Conservation (phyloP, 2,329 filamentous ascomycete genomes). For the Penicillium sp. region DNA sequence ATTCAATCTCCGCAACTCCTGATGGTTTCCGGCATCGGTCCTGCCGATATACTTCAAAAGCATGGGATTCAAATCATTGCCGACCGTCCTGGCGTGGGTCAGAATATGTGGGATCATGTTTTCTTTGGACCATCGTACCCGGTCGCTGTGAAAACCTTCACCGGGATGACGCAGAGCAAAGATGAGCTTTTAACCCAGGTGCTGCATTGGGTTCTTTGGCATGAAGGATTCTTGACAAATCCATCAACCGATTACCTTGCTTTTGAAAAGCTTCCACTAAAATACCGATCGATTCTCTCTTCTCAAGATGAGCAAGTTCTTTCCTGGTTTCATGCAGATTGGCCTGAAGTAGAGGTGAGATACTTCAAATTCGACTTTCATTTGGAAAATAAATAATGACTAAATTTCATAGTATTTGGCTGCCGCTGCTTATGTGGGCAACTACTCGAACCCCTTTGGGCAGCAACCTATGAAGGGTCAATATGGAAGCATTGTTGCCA, state of each 20-base stretch:
- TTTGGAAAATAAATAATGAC: neutral
- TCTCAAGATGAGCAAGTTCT: constrained; percentile 19
- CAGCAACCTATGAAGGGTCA: constrained; percentile 26
- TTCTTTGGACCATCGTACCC: constrained; percentile 31
- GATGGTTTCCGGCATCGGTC: constrained; percentile 54
- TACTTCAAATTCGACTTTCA: neutral
- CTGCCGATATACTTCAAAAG: constrained; percentile 26
- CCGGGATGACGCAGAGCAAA: constrained; percentile 15
- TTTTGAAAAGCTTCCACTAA: constrained; percentile 34
- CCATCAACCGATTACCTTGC: constrained; percentile 30
- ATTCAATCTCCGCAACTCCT: constrained; percentile 56
- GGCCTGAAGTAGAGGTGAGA: constrained; percentile 39
- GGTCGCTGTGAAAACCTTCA: constrained; percentile 27
- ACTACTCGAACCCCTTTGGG: constrained; percentile 24
- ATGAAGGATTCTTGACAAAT: constrained; percentile 28
- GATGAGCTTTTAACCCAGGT: constrained; percentile 16
- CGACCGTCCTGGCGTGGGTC: constrained; percentile 35
- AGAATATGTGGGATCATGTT: constrained; percentile 39
- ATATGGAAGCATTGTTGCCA: constrained; percentile 29
- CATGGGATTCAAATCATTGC: constrained; percentile 29
- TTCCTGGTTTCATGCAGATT: constrained; percentile 34
- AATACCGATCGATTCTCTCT: constrained; percentile 20
- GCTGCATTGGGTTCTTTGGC: constrained; percentile 14
- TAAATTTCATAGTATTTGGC: constrained; percentile 25
- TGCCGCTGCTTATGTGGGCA: constrained; percentile 27